A percentile compares a stretch with the other conserved stretches of the same genome.
Evolutionary conservation across 2,329 filamentous ascomycete species (phyloP).

Genomic region (Arthrocladium fulminans): DNA sequence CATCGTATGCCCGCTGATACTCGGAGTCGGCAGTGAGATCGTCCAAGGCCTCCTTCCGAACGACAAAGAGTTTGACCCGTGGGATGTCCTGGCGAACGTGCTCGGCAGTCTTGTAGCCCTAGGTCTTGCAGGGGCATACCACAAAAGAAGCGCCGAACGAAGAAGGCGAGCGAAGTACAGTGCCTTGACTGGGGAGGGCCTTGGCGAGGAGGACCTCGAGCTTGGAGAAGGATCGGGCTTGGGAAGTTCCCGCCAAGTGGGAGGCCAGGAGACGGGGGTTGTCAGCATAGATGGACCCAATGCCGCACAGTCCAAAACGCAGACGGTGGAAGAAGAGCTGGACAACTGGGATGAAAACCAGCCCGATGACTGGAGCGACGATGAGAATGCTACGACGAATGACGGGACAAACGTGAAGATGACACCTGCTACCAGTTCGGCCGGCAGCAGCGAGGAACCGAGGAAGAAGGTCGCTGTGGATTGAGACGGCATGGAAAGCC

Average conservation of each 20-base stretch:
- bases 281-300: slow-evolving; percentile 25
- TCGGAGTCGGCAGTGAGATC: slow-evolving; percentile 49
- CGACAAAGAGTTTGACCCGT: slow-evolving; percentile 63
- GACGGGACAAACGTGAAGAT: slow-evolving; percentile 21
- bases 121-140: slow-evolving; percentile 78
- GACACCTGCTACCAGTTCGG: slow-evolving; percentile 21
- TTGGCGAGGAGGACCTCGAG: slow-evolving; percentile 58
- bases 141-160: slow-evolving; percentile 88
- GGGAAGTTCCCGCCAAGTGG: slow-evolving; percentile 3
- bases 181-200: slow-evolving; percentile 48
- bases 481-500: slow-evolving; percentile 6
- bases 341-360: slow-evolving; percentile 92
- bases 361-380: slow-evolving; percentile 56
- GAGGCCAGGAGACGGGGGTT: slow-evolving; percentile 23
- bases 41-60: slow-evolving; percentile 59
- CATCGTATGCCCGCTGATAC: slow-evolving; percentile 61
- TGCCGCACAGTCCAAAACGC: slow-evolving; percentile 23
- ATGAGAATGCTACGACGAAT: slow-evolving; percentile 34
- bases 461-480: slow-evolving; percentile 20
- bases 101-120: slow-evolving; percentile 65
- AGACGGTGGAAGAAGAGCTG: slow-evolving; percentile 66
- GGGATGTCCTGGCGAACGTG: slow-evolving; percentile 81
- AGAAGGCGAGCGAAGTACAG: slow-evolving; percentile 67
- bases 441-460: slow-evolving; percentile 21
- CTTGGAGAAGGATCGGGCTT: slow-evolving; percentile 39